Base-by-base conservation (phyloP, 768 basidiomycete genomes). In the Boletus bicolor region DNA sequence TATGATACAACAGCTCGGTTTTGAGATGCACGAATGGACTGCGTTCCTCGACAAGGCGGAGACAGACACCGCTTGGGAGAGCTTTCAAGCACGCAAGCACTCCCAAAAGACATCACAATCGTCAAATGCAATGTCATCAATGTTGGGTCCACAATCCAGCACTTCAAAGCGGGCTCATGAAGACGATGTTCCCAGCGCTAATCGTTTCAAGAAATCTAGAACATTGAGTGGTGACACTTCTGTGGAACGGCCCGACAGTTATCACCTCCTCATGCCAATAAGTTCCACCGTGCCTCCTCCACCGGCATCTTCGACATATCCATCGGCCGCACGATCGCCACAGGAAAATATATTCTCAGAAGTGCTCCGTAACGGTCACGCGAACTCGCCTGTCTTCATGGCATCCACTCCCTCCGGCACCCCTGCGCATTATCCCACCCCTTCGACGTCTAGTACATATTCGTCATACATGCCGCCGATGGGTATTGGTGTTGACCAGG, bases 21-120 rank as follows among this genome's bases (percentile, higher is more conserved):
- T 89, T 83, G 81, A 87, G 32, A 65, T 82, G 65, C 76, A 81
- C 44, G 89, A 91, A 65, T 93, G 95, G 68, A 85, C 89, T 59
- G 83, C 81, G 47, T 90, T 86, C 60, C 76, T 96, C 59, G 92
- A 89, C 72, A 86, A 85, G 63, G 83, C 89, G 0, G 94, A 97
- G 74, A 94, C 93, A 0, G 94, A 96, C 66, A 93, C 92, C 2
- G 93, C 93, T 36, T 93, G 89, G 80, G 93, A 96, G 67, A 87
- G 91, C 49, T 94, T 87, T 64, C 86, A 91, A 58, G 62, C 79
- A 5, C 83, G 92, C 61, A 94, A 87, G 70, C 63, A 62, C 4
- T 39, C 62, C 19, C 64, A 66, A 17, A 68, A 73, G 46, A 72
- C 73, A 4, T 56, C 64, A 3, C 70, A 68, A 36, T 54, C 72